Evolutionary conservation across 1,139 yeast genomes (phyloP).

Genomic region (Hemisphaericaspora xylofermentans): DNA sequence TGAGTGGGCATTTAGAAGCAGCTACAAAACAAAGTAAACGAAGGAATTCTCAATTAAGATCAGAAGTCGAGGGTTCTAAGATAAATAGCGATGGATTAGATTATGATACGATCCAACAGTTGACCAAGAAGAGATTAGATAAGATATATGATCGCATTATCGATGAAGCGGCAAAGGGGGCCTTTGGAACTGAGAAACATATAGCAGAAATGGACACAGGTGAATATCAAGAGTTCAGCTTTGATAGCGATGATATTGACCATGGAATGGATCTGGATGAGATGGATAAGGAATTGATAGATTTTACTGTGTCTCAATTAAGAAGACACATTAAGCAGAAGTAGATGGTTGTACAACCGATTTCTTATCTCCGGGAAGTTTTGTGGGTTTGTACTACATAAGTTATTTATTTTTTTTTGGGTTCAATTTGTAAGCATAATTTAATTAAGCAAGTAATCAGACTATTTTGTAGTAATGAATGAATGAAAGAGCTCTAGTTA

Average conservation of each 20-base stretch:
- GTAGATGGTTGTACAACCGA: not conserved
- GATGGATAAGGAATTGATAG: conserved; percentile 26
- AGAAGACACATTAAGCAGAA: conserved; percentile 30
- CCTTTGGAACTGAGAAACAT: too few relatives aligned
- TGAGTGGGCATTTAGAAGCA: not conserved
- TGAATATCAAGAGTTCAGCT: conserved; percentile 10
- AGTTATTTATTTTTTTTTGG: too few relatives aligned
- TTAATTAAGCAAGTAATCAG: too few relatives aligned
- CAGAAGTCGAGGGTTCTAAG: not conserved
- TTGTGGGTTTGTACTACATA: too few relatives aligned
- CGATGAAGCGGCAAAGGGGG: too few relatives aligned
- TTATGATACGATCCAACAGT: conserved; percentile 27
- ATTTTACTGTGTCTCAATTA: conserved; percentile 30
- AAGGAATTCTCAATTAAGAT: not conserved
- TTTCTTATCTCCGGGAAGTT: not conserved
- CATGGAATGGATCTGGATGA: conserved; percentile 3
- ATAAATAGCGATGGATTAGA: conserved; percentile 14
- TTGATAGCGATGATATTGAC: conserved; percentile 13
- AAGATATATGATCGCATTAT: conserved; percentile 22
- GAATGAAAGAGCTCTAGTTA: too few relatives aligned
- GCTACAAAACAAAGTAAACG: not conserved
- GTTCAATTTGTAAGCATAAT: too few relatives aligned
- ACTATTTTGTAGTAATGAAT: too few relatives aligned
- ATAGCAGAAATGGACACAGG: too few relatives aligned
- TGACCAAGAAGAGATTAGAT: conserved; percentile 25